Percentiles rank a stretch among this genome's conserved stretches.
Evolutionary conservation across 106 monocot genomes (phyloP).

Genomic region (Dactylorhiza incarnata): DNA sequence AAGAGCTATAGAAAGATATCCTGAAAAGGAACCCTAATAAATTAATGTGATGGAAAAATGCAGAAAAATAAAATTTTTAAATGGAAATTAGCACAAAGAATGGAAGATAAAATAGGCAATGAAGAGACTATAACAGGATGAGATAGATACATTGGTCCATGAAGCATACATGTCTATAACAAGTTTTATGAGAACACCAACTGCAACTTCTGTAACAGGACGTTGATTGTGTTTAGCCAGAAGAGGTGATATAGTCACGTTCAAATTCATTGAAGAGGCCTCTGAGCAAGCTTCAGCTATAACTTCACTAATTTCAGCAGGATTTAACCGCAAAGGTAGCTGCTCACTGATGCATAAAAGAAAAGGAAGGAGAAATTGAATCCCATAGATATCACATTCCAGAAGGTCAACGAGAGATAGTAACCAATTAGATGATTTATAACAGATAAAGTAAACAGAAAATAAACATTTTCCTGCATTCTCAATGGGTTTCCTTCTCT

Average conservation of each 20-base stretch:
- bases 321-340: constrained; percentile 84
- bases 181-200: constrained; percentile 93
- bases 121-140: too few relatives aligned
- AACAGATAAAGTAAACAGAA: background rate
- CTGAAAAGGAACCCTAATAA: too few relatives aligned
- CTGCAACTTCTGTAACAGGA: constrained; percentile 74
- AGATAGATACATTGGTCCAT: background rate
- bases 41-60: too few relatives aligned
- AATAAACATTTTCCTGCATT: background rate
- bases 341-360: constrained; percentile 68
- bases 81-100: background rate
- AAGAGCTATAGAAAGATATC: background rate
- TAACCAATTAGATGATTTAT: too few relatives aligned
- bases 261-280: constrained; percentile 38
- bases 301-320: constrained; percentile 85
- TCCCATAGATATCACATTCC: background rate
- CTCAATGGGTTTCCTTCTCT: background rate
- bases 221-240: constrained; percentile 43
- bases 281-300: constrained; percentile 94
- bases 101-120: background rate
- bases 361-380: background rate
- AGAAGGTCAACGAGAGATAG: background rate
- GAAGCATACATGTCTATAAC: constrained; percentile 89
- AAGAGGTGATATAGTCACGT: constrained; percentile 35
- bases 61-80: too few relatives aligned